These are phyloP conservation scores for Clitopilus hobsonii DNA, from an alignment of 768 basidiomycete species.

Conservation along the genomic window DNA sequence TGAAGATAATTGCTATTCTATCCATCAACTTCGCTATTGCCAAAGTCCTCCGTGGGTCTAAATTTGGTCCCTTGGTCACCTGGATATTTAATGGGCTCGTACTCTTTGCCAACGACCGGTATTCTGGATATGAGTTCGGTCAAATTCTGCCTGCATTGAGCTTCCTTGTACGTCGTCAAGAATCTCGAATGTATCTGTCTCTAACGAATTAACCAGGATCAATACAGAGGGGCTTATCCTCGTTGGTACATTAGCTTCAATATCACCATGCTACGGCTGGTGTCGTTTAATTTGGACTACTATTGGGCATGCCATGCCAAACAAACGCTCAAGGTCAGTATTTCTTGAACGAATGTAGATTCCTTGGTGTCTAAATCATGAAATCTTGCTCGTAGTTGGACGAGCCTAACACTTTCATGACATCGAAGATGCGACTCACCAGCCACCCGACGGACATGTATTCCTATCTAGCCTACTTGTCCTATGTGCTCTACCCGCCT, in stretches of 20 bases:
- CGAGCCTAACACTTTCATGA: slow-evolving; percentile 18
- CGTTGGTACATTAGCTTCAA: slow-evolving; percentile 95
- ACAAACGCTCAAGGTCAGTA: slow-evolving; percentile 38
- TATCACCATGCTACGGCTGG: slow-evolving; percentile 89
- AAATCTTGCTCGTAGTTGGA: slow-evolving; percentile 7
- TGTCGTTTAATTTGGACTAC: slow-evolving; percentile 93
- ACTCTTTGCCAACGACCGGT: slow-evolving; percentile 73
- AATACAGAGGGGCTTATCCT: slow-evolving; percentile 71
- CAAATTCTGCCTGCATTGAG: slow-evolving; percentile 49
- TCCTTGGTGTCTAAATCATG: no score
- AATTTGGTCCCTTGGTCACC: slow-evolving; percentile 46
- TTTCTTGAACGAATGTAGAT: slow-evolving; percentile 5
- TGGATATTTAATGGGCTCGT: slow-evolving; percentile 77
- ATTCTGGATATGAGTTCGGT: slow-evolving; percentile 69
- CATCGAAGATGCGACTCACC: slow-evolving; percentile 56
- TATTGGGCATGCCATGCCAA: slow-evolving; percentile 66
- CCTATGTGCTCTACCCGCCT: slow-evolving; percentile 89
- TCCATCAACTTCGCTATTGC: slow-evolving; percentile 64
- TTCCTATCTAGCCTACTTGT: slow-evolving; percentile 66
- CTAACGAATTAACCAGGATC: slow-evolving; percentile 40
- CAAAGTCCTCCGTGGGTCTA: slow-evolving; percentile 36
- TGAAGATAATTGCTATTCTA: slow-evolving; percentile 78
- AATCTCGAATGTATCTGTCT: neutral
- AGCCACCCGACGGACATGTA: slow-evolving; percentile 59
- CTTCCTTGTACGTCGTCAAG: slow-evolving; percentile 49